Evolutionary conservation across 371 early-diverging fungal genomes (phyloP).

Genomic region (Mucor circinelloides): DNA sequence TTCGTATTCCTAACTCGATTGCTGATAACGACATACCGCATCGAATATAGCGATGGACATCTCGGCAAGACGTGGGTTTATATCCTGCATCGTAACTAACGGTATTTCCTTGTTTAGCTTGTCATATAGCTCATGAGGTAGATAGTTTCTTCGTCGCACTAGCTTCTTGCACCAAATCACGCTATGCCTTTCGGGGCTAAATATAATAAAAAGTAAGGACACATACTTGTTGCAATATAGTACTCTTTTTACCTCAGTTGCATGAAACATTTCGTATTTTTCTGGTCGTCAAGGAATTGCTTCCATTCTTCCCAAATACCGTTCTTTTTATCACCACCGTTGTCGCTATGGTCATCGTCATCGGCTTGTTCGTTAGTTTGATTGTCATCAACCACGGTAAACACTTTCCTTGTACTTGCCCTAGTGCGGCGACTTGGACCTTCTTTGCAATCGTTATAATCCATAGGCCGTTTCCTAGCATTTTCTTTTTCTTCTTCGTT

Average conservation of each 20-base stretch:
- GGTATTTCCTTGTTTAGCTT: conserved; percentile 28
- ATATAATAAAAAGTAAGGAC: conserved; percentile 21
- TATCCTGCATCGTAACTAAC: conserved; percentile 23
- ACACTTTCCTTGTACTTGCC: too few relatives aligned
- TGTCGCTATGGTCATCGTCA: conserved; percentile 16
- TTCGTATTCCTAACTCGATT: too few relatives aligned
- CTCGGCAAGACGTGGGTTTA: conserved; percentile 25
- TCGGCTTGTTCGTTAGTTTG: conserved; percentile 19
- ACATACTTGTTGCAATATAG: conserved; percentile 17
- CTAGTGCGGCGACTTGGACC: conserved; percentile 13
- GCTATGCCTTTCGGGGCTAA: conserved; percentile 18
- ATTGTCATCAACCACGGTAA: too few relatives aligned
- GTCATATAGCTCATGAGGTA: conserved; percentile 22
- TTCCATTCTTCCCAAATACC: conserved; percentile 26
- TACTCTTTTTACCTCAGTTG: conserved; percentile 22
- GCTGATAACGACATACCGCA: conserved; percentile 24
- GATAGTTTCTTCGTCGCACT: conserved; percentile 20
- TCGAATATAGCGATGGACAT: conserved; percentile 21
- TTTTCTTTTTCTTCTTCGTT: conserved; percentile 18
- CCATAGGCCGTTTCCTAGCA: conserved; percentile 11
- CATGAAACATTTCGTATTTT: conserved; percentile 19
- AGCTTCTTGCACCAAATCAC: conserved; percentile 26
- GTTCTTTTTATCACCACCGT: conserved; percentile 16
- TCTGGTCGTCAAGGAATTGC: conserved; percentile 17
- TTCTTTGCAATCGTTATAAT: conserved; percentile 13